phyloP scores from a whole-genome alignment of 139 green algal genomes.

The Chlorella sp. region DNA sequence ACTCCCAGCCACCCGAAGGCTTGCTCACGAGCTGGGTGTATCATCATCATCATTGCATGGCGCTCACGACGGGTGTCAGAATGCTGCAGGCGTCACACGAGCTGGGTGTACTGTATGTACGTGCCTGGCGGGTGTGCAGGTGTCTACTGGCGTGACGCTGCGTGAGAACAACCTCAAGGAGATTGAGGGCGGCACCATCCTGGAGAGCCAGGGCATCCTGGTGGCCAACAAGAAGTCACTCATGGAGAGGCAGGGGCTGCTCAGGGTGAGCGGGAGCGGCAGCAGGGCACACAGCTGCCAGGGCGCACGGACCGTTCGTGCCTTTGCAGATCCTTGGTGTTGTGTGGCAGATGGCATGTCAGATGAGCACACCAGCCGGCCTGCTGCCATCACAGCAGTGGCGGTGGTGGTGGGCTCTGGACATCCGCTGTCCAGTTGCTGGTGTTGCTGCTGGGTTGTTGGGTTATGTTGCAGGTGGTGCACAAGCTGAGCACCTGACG shows the following conservation, averaged over 20 bases:
- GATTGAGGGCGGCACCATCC: conserved; percentile 69
- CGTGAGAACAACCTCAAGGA: conserved; percentile 97
- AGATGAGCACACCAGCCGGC: too few species aligned
- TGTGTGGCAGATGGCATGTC: too few species aligned
- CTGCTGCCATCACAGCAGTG: background rate
- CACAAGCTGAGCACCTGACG: background rate
- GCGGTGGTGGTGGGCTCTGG: background rate
- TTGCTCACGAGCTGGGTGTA: background rate
- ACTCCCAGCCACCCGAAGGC: background rate
- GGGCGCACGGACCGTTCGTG: too few species aligned
- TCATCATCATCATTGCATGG: background rate
- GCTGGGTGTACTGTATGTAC: background rate
- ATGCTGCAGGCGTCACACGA: background rate
- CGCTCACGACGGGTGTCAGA: background rate
- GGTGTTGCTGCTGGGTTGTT: background rate
- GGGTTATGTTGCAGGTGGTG: background rate
- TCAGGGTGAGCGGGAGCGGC: conserved; percentile 38
- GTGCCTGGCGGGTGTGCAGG: background rate
- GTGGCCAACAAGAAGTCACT: conserved; percentile 76
- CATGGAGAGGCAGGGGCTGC: conserved; percentile 48
- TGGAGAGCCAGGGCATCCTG: conserved; percentile 78
- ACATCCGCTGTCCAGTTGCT: background rate
- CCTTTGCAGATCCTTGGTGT: too few species aligned
- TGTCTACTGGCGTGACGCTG: conserved; percentile 77
- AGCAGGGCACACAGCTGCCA: conserved; percentile 19